Evolutionary conservation across 805 yeast genomes (phyloP), one percentile per base, ranked within the genome.

Genomic region (Candida oleophila): DNA sequence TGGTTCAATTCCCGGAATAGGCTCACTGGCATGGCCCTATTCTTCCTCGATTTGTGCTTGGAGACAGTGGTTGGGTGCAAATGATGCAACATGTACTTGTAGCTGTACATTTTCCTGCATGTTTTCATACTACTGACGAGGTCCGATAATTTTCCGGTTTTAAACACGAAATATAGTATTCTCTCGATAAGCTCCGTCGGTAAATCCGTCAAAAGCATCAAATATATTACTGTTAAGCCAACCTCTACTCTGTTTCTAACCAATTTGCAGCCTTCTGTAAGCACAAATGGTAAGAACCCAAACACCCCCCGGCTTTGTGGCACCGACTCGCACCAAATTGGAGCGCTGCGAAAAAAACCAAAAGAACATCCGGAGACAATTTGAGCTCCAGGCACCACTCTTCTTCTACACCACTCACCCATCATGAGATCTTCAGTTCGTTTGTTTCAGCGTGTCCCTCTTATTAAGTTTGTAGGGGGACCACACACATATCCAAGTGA

Each of bases 391-490:
- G 30, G 30, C 11, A 25, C 5, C 39, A 18, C 22, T 19, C 19
- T 19, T 18, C 22, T 20, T 8, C 12, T 20, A 36, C 39, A 9
- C 39, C 16, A 8, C 22, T 16, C 39, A 36, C 4, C 21, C 39
- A 18, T 45, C 21, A 37, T 72, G 77, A 71, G 59, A 56, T 55
- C 61, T 38, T 53, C 70, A 18, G 48, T 60, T 22, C 56, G 63
- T 45, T 56, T 70, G 50, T 59, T 69, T 45, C 64, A 70, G 54
- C 77, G 80, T 60, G 73, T 76, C 20, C 97, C 96, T 14, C 73
- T 83, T 64, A 92, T 92, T 69, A 86, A 85, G 60, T 92, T 92
- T 62, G 79, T 89, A 41, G 97, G 97, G 37, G 90, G 90, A 41
- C 85, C 89, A 42, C 89, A 84, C 63, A 60, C 72, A 25, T 62